A percentile compares a stretch with the other conserved stretches of the same genome.
These are phyloP conservation scores for Royoungia palumana DNA, from an alignment of 768 basidiomycete species.

Conservation along the genomic window DNA sequence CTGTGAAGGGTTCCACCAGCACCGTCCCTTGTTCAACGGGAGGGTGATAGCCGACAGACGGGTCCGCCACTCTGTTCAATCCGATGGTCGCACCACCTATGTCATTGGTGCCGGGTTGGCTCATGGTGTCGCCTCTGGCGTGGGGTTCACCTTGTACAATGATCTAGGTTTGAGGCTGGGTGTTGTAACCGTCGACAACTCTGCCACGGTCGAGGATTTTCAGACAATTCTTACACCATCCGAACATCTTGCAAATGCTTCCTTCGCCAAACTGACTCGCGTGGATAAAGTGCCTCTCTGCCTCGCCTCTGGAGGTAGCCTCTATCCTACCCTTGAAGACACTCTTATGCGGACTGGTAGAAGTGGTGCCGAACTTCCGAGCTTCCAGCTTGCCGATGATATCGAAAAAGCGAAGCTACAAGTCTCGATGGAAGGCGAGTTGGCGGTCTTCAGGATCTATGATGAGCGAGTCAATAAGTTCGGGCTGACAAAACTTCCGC, in stretches of 20 bases:
- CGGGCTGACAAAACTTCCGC: background rate
- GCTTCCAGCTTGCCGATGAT: background rate
- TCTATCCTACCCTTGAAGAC: background rate
- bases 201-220: constrained; percentile 13
- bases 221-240: constrained; percentile 1
- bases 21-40: constrained; percentile 24
- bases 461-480: constrained; percentile 1
- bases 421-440: background rate
- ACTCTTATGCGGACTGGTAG: background rate
- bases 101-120: constrained; percentile 24
- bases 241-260: background rate
- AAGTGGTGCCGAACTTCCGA: background rate
- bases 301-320: background rate
- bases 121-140: constrained; percentile 22
- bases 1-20: constrained; percentile 25
- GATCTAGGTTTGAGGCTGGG: background rate
- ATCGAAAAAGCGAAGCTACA: constrained; percentile 1
- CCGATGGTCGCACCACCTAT: background rate
- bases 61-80: background rate
- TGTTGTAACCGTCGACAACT: constrained; percentile 4
- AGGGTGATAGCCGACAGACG: constrained; percentile 10
- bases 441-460: constrained; percentile 1
- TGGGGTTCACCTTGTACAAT: constrained; percentile 20
- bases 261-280: constrained; percentile 1
- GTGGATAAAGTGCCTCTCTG: constrained; percentile 3